A percentile compares a stretch with the other conserved stretches of the same genome.
These are phyloP conservation scores for Lasiodiplodia sp. DNA, from an alignment of 2,329 filamentous ascomycete species.

Conservation along the genomic window DNA sequence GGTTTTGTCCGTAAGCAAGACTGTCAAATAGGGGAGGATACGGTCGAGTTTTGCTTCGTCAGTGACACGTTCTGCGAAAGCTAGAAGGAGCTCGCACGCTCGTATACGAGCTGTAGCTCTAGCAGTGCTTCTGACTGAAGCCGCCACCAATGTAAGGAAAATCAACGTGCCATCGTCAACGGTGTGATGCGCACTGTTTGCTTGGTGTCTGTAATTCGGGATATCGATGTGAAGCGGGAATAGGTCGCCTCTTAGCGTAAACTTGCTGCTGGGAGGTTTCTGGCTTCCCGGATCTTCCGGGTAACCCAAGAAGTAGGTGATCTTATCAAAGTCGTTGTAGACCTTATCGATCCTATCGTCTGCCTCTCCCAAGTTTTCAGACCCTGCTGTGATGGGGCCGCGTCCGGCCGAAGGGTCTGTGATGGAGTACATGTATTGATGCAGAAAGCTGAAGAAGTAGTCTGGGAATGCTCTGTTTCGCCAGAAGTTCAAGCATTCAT, in stretches of 20 bases:
- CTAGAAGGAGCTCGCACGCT: slow-evolving; percentile 89
- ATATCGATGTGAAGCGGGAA: slow-evolving; percentile 88
- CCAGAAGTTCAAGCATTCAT: slow-evolving; percentile 93
- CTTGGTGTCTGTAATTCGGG: slow-evolving; percentile 79
- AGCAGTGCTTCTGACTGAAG: slow-evolving; percentile 87
- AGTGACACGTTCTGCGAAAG: slow-evolving; percentile 88
- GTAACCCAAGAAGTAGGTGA: slow-evolving; percentile 90
- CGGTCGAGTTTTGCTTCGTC: slow-evolving; percentile 96
- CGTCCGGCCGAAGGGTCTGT: slow-evolving; percentile 88
- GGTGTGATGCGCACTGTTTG: slow-evolving; percentile 66
- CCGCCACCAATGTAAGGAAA: slow-evolving; percentile 87
- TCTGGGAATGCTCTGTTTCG: slow-evolving; percentile 90
- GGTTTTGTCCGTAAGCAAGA: slow-evolving; percentile 79
- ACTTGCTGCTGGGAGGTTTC: slow-evolving; percentile 41
- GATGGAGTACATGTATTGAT: slow-evolving; percentile 96
- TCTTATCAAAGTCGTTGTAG: slow-evolving; percentile 96
- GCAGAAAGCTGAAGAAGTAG: slow-evolving; percentile 97
- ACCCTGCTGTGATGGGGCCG: slow-evolving; percentile 70
- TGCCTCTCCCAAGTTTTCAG: slow-evolving; percentile 80
- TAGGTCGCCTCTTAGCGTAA: slow-evolving; percentile 60
- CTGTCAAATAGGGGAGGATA: slow-evolving; percentile 87
- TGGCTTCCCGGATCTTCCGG: slow-evolving; percentile 58
- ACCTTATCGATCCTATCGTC: slow-evolving; percentile 95
- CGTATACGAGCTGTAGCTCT: slow-evolving; percentile 85
- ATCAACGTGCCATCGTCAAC: slow-evolving; percentile 90